Evolutionary conservation across 1,139 yeast species (phyloP), one percentile per base, ranked within the genome.

Genomic region (Wickerhamomyces sp.): DNA sequence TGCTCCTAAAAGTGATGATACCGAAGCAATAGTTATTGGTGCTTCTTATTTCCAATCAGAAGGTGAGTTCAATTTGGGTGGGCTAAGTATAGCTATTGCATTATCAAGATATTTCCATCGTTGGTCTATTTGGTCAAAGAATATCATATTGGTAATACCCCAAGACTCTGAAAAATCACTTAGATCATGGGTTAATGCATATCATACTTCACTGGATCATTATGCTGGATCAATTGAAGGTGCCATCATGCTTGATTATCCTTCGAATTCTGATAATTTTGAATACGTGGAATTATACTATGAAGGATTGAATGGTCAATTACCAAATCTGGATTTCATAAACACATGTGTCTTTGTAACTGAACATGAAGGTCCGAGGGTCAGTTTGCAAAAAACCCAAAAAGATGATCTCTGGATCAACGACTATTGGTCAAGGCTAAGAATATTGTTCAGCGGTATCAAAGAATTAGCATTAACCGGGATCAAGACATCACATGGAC

Each of bases 211-310:
- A 1, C 68, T 94, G 56, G 95, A 88, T 52, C 70, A 81, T 41
- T 89, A 97, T 1, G 97, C 95, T n/a, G 99, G 99, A 0, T 78
- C 94, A 0, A 85, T 94, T 36, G 97, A 92, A 52, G 88, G 95
- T 25, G 98, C 97, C 0, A 59, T 92, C 5, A 84, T 90, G 18
- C 56, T 94, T 47, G 98, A 94, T 59, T 88, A 76, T 55, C 81
- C 94, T 2, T 74, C 82, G 3, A 67, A 64, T 9, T 55, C 57
- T 19, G 97, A 90, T 58, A 71, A 77, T 52, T 78, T 89, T 54
- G 87, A 84, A 43, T 77, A 76, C 54, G 66, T 86, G 36, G 96
- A 90, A 56, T 62, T 94, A 43, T 70, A 68, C 41, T 92, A 88
- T 58, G 90, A 85, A 47, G 98, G 98, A 0, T 70, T 90, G 43